These are phyloP conservation scores for Kodamaea lidongshanica DNA, from an alignment of 805 yeast species.

Conservation along the genomic window DNA sequence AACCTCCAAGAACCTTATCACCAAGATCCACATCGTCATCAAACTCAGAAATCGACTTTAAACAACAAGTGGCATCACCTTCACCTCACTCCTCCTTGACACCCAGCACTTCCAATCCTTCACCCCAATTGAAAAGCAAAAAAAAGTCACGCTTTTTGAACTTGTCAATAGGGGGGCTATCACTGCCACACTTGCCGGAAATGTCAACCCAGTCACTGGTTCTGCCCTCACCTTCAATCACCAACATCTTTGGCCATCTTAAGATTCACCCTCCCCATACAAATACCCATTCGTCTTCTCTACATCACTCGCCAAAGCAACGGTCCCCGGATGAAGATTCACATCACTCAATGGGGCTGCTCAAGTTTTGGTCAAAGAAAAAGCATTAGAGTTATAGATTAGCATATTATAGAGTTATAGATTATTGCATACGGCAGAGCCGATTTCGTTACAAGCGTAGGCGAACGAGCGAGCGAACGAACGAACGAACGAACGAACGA, in stretches of 20 bases:
- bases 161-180: conserved; percentile 2
- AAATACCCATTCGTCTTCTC: conserved; percentile 6
- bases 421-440: too few relatives aligned
- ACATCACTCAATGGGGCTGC: conserved; percentile 4
- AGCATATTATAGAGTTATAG: conserved; percentile 5
- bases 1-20: background rate
- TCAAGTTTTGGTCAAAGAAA: conserved; percentile 18
- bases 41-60: too few relatives aligned
- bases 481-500: too few relatives aligned
- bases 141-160: conserved; percentile 6
- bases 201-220: conserved; percentile 3
- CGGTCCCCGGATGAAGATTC: too few relatives aligned
- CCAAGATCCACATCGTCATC: conserved; percentile 4
- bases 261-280: conserved; percentile 9
- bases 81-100: too few relatives aligned
- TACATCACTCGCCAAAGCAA: conserved; percentile 4
- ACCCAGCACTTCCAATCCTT: too few relatives aligned
- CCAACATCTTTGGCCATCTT: conserved; percentile 13
- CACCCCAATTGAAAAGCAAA: background rate
- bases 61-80: too few relatives aligned
- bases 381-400: too few relatives aligned
- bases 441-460: too few relatives aligned
- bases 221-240: conserved; percentile 11
- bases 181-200: too few relatives aligned
- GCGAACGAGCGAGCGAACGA: too few relatives aligned